phyloP scores from a whole-genome alignment of 176 grass and related monocot species.

The Oropetium thomaeum region DNA sequence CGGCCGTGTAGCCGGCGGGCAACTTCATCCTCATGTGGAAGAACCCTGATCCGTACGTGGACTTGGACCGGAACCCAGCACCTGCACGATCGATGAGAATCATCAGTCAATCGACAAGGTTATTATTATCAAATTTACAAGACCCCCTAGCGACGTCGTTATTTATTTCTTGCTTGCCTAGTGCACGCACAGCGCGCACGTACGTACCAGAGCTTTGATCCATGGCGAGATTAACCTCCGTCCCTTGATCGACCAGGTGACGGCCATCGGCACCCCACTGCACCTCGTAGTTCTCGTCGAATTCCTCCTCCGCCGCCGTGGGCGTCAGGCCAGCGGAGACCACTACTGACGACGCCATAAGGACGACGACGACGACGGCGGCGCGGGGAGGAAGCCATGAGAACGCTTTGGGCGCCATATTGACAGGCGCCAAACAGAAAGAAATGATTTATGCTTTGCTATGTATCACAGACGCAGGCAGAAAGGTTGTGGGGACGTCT shows the following conservation, averaged over 20 bases:
- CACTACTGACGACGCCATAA: not conserved
- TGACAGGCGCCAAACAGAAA: not conserved
- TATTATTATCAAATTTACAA: too few species aligned
- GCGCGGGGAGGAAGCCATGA: not conserved
- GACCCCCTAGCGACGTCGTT: too few species aligned
- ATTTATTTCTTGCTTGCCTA: too few species aligned
- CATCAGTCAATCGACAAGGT: not conserved
- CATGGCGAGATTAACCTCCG: slow-evolving; percentile 53
- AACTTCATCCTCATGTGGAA: slow-evolving; percentile 75
- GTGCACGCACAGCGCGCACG: not conserved
- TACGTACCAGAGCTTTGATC: slow-evolving; percentile 56
- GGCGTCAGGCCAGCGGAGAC: not conserved
- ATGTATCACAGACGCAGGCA: not conserved
- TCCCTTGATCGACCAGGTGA: slow-evolving; percentile 39
- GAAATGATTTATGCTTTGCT: not conserved
- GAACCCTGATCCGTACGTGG: slow-evolving; percentile 51
- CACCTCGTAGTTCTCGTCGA: slow-evolving; percentile 53
- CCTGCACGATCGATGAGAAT: slow-evolving; percentile 39
- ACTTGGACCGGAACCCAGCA: slow-evolving; percentile 60
- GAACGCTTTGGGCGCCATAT: not conserved
- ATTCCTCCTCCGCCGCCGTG: not conserved
- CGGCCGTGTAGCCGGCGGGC: slow-evolving; percentile 48
- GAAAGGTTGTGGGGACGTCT: not conserved
- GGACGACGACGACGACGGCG: not conserved
- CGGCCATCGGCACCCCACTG: slow-evolving; percentile 46